Conservation (phyloP, 1,284 basidiomycete genomes). For the Leccinum cinnamomeum region DNA sequence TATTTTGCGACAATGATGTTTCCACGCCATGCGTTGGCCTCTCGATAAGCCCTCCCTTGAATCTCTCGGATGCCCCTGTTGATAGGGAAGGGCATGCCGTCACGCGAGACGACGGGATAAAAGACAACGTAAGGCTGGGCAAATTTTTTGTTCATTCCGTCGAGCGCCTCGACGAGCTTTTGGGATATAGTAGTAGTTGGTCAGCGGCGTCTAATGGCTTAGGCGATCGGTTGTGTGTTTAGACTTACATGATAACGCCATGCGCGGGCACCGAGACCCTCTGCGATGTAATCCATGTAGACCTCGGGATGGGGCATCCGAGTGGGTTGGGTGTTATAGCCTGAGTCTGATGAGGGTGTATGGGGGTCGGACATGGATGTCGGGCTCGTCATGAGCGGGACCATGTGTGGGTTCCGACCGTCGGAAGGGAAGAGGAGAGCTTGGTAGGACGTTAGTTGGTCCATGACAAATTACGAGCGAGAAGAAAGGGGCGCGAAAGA, state of each 20-base stretch:
- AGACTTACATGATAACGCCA: conserved; percentile 69
- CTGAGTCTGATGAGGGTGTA: conserved; percentile 33
- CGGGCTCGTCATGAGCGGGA: conserved; percentile 66
- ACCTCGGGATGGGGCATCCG: conserved; percentile 79
- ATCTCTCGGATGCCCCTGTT: conserved; percentile 74
- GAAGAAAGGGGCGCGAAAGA: conserved; percentile 9
- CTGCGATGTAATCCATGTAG: conserved; percentile 81
- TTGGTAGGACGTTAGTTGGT: conserved; percentile 57
- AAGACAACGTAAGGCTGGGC: conserved; percentile 76
- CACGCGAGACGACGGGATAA: conserved; percentile 69
- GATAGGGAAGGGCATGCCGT: conserved; percentile 75
- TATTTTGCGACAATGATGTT: conserved; percentile 78
- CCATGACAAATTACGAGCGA: conserved; percentile 43
- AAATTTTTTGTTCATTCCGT: conserved; percentile 76
- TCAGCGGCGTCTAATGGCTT: conserved; percentile 19
- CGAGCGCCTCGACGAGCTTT: conserved; percentile 70
- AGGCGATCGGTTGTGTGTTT: conserved; percentile 1
- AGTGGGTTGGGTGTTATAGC: conserved; percentile 39
- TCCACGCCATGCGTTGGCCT: conserved; percentile 70
- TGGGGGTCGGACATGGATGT: conserved; percentile 46
- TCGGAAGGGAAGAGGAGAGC: conserved; percentile 66
- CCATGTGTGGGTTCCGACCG: conserved; percentile 66
- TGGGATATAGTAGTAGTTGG: background rate
- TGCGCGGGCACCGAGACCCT: conserved; percentile 60
- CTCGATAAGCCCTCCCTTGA: conserved; percentile 59